Base-by-base conservation (phyloP, 192 early-diverging fungal species). In the Coemansia furcata region DNA sequence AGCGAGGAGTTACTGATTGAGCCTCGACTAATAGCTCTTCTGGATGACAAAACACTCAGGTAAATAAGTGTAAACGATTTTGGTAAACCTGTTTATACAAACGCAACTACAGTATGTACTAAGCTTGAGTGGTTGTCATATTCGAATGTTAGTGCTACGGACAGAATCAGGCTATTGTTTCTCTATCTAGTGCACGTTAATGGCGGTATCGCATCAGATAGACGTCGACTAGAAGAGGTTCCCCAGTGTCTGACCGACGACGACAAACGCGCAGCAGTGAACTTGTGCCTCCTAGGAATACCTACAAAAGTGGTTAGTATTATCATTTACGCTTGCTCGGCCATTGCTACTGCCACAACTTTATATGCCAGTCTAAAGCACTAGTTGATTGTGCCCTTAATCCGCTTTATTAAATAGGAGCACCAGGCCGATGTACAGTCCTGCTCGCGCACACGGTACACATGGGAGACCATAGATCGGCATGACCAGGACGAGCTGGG, bases 161-260 rank as follows among this genome's bases (percentile, higher is more conserved):
- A 84, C 62, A 60, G 71, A 19, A 70, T 84, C 36, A 46, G 82
- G 32, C 58, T 79, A 11, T 42, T 84, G 36, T 65, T 84, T 19
- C 47, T 84, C 9, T 84, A 84, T 29, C 57, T 84, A 19, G 73
- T 84, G 26, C 62, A 66, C 43, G 63, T 57, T 30, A 50, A 79
- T 21, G 82, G 82, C 4, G 68, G 73, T 3, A 65, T 49, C 15
- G 77, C 69, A 17, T 19, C 59, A 1, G 82, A 84, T 19, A 67
- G 82, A 19, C 68, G 82, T 17, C 55, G 82, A 4, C 65, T 84
- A 10, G 68, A 79, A 35, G 77, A 84, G 38, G 73, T 84, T 30
- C 82, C 74, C 3, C 73, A 71, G 37, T 84, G 82, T 17, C 33
- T 84, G 42, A 61, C 76, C 1, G 59, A 47, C 0, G 69, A 79